Percentiles rank a stretch among this genome's conserved stretches.
Evolutionary conservation across 1,139 yeast genomes (phyloP).

Genomic region (Geotrichum citri-aurantii): DNA sequence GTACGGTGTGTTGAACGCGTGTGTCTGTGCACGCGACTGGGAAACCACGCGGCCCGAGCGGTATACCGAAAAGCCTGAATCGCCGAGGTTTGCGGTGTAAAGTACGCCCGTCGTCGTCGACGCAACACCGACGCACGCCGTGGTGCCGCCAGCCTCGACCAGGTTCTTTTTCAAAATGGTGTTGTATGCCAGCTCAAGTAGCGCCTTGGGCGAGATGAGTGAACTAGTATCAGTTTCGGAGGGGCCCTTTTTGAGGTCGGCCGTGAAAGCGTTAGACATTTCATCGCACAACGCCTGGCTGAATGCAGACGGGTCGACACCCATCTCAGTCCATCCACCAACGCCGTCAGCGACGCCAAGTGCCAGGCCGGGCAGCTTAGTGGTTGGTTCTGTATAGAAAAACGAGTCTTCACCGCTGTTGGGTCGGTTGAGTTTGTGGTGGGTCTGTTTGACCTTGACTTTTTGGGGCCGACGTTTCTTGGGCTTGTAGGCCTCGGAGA

Average conservation of each 20-base stretch:
- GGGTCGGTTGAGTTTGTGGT: conserved; percentile 1
- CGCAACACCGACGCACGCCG: conserved; percentile 80
- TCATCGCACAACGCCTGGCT: conserved; percentile 35
- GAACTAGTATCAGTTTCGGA: neutral
- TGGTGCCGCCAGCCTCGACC: conserved; percentile 92
- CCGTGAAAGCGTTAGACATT: conserved; percentile 26
- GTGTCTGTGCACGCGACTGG: conserved; percentile 75
- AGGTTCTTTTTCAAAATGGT: conserved; percentile 48
- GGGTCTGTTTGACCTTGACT: neutral
- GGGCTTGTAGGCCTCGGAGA: conserved; percentile 14
- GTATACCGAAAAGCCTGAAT: conserved; percentile 89
- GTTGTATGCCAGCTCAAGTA: conserved; percentile 49
- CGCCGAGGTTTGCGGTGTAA: conserved; percentile 79
- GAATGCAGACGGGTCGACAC: conserved; percentile 63
- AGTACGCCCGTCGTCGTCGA: conserved; percentile 49
- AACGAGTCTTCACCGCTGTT: conserved; percentile 82
- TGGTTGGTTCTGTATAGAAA: conserved; percentile 44
- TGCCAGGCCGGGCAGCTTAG: conserved; percentile 43
- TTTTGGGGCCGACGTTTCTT: conserved; percentile 6
- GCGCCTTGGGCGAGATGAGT: neutral
- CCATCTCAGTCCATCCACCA: conserved; percentile 94
- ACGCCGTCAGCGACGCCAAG: conserved; percentile 97
- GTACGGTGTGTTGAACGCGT: conserved; percentile 85
- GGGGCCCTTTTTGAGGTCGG: neutral
- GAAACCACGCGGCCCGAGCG: conserved; percentile 56